Conservation (phyloP, 352 stramenopile genomes). For the Blastocystis hominis region DNA sequence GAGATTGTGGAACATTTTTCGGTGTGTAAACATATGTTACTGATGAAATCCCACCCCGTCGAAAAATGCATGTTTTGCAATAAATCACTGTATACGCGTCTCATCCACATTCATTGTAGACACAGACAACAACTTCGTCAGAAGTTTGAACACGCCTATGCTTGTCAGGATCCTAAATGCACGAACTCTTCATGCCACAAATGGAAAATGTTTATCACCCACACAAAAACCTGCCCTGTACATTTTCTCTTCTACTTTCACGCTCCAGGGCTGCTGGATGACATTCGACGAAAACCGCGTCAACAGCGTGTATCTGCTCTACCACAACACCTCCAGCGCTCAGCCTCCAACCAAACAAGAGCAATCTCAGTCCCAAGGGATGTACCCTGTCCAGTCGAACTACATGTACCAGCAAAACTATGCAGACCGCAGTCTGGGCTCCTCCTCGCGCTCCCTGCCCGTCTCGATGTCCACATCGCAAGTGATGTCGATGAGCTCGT, state of each 20-base stretch:
- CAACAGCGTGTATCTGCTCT: not conserved
- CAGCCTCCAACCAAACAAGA: not conserved
- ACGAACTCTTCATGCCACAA: not conserved
- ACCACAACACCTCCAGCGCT: not conserved
- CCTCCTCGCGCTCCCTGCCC: not conserved
- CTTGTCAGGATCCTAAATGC: not conserved
- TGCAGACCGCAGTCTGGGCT: not conserved
- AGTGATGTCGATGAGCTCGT: not conserved
- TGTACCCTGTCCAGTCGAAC: not conserved
- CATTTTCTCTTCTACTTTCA: not conserved
- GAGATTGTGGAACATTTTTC: not conserved
- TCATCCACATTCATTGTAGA: not conserved
- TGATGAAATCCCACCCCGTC: not conserved
- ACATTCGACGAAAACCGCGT: not conserved
- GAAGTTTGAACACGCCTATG: not conserved
- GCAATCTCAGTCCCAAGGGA: not conserved
- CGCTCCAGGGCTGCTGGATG: slow-evolving; percentile 8
- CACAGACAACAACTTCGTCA: not conserved
- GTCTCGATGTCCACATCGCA: not conserved
- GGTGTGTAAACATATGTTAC: slow-evolving; percentile 15
- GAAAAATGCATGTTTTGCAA: slow-evolving; percentile 1
- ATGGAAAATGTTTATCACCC: slow-evolving; percentile 11
- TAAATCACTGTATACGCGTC: not conserved
- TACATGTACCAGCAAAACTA: not conserved
- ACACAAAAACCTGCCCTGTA: slow-evolving; percentile 1